Evolutionary conservation across 2,329 filamentous ascomycete genomes (phyloP).

Genomic region (Paracamarosporium sp.): DNA sequence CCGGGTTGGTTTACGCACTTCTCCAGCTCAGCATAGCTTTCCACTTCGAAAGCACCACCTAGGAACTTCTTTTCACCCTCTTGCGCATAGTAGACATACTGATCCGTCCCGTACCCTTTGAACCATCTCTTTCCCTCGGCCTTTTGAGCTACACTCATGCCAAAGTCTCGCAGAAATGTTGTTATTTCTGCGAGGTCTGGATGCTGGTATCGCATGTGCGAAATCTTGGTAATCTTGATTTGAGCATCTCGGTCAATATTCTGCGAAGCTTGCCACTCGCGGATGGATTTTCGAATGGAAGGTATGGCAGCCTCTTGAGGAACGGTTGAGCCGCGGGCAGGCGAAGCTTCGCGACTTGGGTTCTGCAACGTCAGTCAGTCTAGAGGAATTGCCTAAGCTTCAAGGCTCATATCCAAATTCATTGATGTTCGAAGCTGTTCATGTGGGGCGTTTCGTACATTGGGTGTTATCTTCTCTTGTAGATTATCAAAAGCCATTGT

Average conservation of each 20-base stretch:
- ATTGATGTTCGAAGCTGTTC: background rate
- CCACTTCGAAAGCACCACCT: slow-evolving; percentile 65
- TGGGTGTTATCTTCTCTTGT: slow-evolving; percentile 39
- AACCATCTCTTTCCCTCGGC: slow-evolving; percentile 57
- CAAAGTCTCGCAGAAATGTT: slow-evolving; percentile 50
- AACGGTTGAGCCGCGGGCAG: slow-evolving; percentile 50
- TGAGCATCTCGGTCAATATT: slow-evolving; percentile 54
- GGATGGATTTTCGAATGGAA: slow-evolving; percentile 40
- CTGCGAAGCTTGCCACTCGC: slow-evolving; percentile 46
- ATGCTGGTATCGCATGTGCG: slow-evolving; percentile 63
- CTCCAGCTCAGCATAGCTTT: slow-evolving; percentile 62
- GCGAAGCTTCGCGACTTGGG: slow-evolving; percentile 41
- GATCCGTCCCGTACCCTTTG: slow-evolving; percentile 67
- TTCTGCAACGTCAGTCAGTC: slow-evolving; percentile 18
- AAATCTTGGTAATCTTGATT: slow-evolving; percentile 55
- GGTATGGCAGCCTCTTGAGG: slow-evolving; percentile 48
- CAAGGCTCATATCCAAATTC: background rate
- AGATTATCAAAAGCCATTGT: slow-evolving; percentile 41
- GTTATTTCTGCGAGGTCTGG: slow-evolving; percentile 58
- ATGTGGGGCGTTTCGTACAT: slow-evolving; percentile 33
- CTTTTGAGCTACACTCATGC: slow-evolving; percentile 43
- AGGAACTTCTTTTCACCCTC: slow-evolving; percentile 60
- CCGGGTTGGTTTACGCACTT: slow-evolving; percentile 21
- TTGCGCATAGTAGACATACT: slow-evolving; percentile 64
- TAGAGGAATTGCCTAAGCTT: background rate